Conservation (phyloP, 2,329 filamentous ascomycete species). For the Pestalotiopsis fici region DNA sequence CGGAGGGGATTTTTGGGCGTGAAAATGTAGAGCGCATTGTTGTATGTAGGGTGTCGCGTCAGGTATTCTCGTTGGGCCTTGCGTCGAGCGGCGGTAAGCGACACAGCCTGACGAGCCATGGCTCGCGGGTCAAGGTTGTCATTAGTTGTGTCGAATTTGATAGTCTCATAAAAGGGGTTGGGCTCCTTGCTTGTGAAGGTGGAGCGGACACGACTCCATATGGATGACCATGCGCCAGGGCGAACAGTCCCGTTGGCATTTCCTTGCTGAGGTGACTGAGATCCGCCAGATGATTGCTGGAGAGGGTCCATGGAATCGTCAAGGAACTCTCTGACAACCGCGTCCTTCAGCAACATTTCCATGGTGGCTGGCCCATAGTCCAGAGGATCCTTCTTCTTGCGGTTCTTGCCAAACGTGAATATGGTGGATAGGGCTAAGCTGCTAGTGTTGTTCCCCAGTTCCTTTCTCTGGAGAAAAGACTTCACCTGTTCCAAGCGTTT, state of each 20-base stretch:
- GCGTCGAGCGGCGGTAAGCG: conserved; percentile 79
- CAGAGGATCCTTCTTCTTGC: conserved; percentile 74
- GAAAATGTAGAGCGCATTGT: conserved; percentile 89
- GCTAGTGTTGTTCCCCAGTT: conserved; percentile 69
- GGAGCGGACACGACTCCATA: conserved; percentile 62
- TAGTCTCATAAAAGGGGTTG: conserved; percentile 90
- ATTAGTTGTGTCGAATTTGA: conserved; percentile 68
- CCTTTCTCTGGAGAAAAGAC: conserved; percentile 89
- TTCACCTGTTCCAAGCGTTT: conserved; percentile 96
- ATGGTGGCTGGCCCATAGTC: conserved; percentile 91
- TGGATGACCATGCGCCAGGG: conserved; percentile 58
- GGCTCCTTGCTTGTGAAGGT: conserved; percentile 69
- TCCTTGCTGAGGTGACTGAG: conserved; percentile 33
- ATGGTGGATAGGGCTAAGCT: conserved; percentile 78
- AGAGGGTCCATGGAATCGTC: conserved; percentile 65
- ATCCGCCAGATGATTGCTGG: conserved; percentile 38
- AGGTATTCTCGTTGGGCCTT: conserved; percentile 91
- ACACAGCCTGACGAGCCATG: conserved; percentile 89
- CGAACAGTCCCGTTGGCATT: conserved; percentile 45
- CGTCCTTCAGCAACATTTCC: conserved; percentile 96
- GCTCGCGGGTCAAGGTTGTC: conserved; percentile 81
- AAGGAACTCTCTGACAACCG: conserved; percentile 91
- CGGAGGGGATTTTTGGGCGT: conserved; percentile 75
- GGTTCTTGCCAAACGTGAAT: conserved; percentile 62
- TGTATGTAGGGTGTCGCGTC: conserved; percentile 83